Evolutionary conservation across 2,329 filamentous ascomycete genomes (phyloP).

Genomic region (Monilinia laxa): DNA sequence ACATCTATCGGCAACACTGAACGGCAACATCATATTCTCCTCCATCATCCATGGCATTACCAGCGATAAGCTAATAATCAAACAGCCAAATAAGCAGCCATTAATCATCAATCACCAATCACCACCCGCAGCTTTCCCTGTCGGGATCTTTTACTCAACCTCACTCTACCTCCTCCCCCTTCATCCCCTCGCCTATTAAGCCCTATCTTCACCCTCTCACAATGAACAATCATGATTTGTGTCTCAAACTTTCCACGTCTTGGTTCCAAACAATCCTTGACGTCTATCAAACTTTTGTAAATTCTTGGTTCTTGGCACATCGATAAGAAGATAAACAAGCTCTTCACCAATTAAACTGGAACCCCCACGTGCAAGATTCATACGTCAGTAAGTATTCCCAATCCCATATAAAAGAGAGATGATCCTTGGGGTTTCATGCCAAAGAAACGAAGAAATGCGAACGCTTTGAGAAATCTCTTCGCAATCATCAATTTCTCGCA

Average conservation of each 20-base stretch:
- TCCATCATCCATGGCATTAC: background rate
- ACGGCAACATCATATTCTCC: background rate
- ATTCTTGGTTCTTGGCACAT: conserved; percentile 16
- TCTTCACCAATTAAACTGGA: conserved; percentile 5
- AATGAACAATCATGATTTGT: background rate
- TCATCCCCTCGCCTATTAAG: conserved; percentile 15
- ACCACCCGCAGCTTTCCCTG: background rate
- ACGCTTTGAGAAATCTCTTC: background rate
- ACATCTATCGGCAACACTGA: background rate
- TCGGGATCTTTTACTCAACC: too few species aligned
- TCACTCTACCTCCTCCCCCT: background rate
- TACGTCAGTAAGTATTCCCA: conserved; percentile 7
- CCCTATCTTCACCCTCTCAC: conserved; percentile 15
- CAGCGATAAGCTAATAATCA: background rate
- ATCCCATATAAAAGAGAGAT: conserved; percentile 12
- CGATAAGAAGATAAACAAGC: conserved; percentile 19
- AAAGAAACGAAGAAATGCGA: background rate
- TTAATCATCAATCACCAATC: background rate
- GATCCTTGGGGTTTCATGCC: conserved; percentile 6
- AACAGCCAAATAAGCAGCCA: background rate
- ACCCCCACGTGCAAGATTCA: conserved; percentile 16
- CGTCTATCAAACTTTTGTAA: background rate
- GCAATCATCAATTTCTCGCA: background rate
- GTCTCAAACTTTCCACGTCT: background rate
- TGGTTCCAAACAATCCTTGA: conserved; percentile 1